Percentiles rank a stretch among this genome's conserved stretches.
phyloP scores from a whole-genome alignment of 768 basidiomycete genomes.

The Dioszegia aurantiaca region DNA sequence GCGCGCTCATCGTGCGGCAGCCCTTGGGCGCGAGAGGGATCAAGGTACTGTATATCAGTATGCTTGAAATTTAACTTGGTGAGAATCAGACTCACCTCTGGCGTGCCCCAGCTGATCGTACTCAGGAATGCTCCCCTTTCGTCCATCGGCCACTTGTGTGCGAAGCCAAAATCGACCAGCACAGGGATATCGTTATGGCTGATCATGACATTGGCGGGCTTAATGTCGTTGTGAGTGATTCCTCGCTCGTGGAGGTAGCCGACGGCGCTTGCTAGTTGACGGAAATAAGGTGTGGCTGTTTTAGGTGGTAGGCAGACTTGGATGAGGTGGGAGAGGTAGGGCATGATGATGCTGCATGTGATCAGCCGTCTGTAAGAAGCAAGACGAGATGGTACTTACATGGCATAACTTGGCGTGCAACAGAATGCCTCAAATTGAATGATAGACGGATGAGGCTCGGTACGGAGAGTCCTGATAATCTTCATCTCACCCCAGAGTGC shows the following conservation, averaged over 20 bases:
- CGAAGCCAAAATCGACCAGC: constrained; percentile 94
- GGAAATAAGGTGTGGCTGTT: constrained; percentile 59
- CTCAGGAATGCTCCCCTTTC: constrained; percentile 37
- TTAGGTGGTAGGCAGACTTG: constrained; percentile 81
- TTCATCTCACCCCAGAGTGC: constrained; percentile 99
- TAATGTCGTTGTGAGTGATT: constrained; percentile 55
- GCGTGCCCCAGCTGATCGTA: constrained; percentile 64
- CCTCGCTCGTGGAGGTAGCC: constrained; percentile 51
- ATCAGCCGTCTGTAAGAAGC: constrained; percentile 2
- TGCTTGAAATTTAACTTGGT: not conserved
- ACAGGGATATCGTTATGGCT: constrained; percentile 65
- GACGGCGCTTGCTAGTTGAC: constrained; percentile 49
- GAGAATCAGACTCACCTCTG: constrained; percentile 62
- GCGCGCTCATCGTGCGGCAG: constrained; percentile 89
- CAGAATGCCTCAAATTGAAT: constrained; percentile 92
- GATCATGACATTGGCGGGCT: constrained; percentile 89
- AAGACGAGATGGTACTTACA: constrained; percentile 59
- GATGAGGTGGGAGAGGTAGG: constrained; percentile 77
- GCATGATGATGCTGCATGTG: constrained; percentile 60
- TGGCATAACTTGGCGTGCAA: constrained; percentile 82
- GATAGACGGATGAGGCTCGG: constrained; percentile 84
- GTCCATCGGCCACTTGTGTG: constrained; percentile 77
- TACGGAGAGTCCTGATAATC: constrained; percentile 77
- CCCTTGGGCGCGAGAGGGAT: constrained; percentile 85
- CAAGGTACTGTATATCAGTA: constrained; percentile 65